Evolutionary conservation across 257 asterid genomes (phyloP).

Genomic region (Apocynum venetum): DNA sequence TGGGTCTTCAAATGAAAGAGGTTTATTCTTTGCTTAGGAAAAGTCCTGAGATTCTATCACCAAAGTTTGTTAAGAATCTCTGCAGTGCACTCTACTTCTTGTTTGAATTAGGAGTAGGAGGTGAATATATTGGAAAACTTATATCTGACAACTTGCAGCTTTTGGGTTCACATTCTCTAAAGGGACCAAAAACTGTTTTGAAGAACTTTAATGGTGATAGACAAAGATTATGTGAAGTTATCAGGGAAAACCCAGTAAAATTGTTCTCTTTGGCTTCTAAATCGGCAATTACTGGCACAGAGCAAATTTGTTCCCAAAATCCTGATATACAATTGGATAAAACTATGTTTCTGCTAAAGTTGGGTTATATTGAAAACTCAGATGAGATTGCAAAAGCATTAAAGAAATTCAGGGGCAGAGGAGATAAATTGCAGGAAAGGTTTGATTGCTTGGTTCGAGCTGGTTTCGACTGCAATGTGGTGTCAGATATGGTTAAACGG

Average conservation of each 20-base stretch:
- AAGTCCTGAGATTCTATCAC: conserved; percentile 52
- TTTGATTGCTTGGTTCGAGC: conserved; percentile 72
- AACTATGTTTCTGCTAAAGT: conserved; percentile 50
- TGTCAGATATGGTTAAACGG: conserved; percentile 59
- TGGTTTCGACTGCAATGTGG: conserved; percentile 69
- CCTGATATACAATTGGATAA: conserved; percentile 52
- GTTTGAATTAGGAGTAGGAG: conserved; percentile 53
- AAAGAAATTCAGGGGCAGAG: conserved; percentile 79
- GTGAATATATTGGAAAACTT: conserved; percentile 42
- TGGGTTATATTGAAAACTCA: conserved; percentile 77
- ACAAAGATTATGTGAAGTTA: conserved; percentile 40
- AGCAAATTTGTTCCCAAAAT: conserved; percentile 40
- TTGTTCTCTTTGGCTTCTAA: conserved; percentile 60
- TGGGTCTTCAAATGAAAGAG: conserved; percentile 55
- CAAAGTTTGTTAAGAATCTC: conserved; percentile 51
- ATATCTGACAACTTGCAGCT: conserved; percentile 42
- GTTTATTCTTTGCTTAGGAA: conserved; percentile 39
- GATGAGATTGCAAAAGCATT: conserved; percentile 85
- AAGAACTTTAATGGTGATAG: conserved; percentile 49
- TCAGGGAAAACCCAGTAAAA: conserved; percentile 46
- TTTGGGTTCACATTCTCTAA: conserved; percentile 51
- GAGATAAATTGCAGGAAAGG: conserved; percentile 89
- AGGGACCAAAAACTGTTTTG: conserved; percentile 61
- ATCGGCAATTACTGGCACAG: conserved; percentile 26
- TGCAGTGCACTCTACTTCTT: conserved; percentile 65